These are phyloP conservation scores for Excoecaria cochinchinensis DNA, from an alignment of 345 rosid genomes.

Conservation along the genomic window DNA sequence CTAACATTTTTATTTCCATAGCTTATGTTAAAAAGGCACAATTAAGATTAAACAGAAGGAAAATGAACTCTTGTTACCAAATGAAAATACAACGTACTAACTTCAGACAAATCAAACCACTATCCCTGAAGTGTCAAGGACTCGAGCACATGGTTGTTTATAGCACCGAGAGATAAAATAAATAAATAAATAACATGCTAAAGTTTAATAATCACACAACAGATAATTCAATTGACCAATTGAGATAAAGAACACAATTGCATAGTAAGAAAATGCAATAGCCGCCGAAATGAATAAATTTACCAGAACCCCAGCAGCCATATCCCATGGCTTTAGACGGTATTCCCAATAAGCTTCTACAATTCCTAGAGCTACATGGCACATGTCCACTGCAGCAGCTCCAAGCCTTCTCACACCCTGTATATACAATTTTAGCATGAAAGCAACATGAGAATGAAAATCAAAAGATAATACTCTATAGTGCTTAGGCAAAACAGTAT, in stretches of 20 bases:
- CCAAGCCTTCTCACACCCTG: slow-evolving; percentile 96
- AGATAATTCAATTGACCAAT: not conserved
- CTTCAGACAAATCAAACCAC: not conserved
- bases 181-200: not conserved
- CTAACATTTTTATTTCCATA: no score
- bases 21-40: no score
- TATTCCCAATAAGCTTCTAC: slow-evolving; percentile 95
- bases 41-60: not conserved
- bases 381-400: slow-evolving; percentile 99
- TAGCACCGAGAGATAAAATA: not conserved
- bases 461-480: not conserved
- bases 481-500: not conserved
- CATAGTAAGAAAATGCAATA: slow-evolving; percentile 15
- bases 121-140: not conserved
- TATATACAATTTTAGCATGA: slow-evolving; percentile 2
- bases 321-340: slow-evolving; percentile 98
- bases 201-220: not conserved
- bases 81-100: not conserved
- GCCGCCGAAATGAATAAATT: slow-evolving; percentile 13
- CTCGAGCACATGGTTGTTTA: not conserved
- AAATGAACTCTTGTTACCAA: not conserved
- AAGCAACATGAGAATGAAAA: not conserved
- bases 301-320: slow-evolving; percentile 99
- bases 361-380: slow-evolving; percentile 92
- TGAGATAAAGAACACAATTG: not conserved